phyloP scores from a whole-genome alignment of 345 rosid species.

The Theobroma cacao region DNA sequence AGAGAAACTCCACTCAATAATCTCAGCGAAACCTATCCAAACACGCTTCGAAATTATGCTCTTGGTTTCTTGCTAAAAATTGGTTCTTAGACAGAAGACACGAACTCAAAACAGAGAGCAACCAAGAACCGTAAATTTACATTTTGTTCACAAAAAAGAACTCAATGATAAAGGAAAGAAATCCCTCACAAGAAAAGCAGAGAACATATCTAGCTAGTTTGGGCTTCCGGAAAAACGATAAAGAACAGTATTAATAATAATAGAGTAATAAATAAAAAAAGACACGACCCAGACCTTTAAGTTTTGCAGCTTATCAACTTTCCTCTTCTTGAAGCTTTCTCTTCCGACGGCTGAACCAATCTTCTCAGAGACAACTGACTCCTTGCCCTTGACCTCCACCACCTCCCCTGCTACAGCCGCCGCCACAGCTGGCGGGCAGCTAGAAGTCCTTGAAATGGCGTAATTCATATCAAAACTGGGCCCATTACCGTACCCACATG shows the following conservation, averaged over 20 bases:
- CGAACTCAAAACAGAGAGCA: background rate
- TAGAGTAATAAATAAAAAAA: background rate
- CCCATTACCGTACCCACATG: conserved; percentile 35
- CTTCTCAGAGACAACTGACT: conserved; percentile 29
- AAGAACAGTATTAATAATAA: background rate
- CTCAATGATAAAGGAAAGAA: background rate
- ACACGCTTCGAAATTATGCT: background rate
- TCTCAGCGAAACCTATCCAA: conserved; percentile 16
- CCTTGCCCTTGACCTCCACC: conserved; percentile 23
- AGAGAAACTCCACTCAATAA: background rate
- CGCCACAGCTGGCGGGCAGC: conserved; percentile 40
- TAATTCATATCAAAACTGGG: conserved; percentile 31
- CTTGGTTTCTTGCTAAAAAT: background rate
- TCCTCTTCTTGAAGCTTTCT: conserved; percentile 70
- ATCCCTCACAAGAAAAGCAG: background rate
- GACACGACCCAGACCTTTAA: conserved; percentile 27
- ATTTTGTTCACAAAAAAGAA: background rate
- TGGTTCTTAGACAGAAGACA: background rate
- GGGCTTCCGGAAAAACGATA: background rate
- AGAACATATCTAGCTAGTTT: background rate
- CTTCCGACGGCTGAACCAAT: conserved; percentile 25
- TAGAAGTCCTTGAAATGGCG: conserved; percentile 35
- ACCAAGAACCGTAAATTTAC: background rate
- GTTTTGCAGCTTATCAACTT: conserved; percentile 35
- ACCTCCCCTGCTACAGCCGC: conserved; percentile 19